Percentiles rank a stretch among this genome's conserved stretches.
Conservation (phyloP, 768 basidiomycete species). For the Termitomyces bulborhizus region DNA sequence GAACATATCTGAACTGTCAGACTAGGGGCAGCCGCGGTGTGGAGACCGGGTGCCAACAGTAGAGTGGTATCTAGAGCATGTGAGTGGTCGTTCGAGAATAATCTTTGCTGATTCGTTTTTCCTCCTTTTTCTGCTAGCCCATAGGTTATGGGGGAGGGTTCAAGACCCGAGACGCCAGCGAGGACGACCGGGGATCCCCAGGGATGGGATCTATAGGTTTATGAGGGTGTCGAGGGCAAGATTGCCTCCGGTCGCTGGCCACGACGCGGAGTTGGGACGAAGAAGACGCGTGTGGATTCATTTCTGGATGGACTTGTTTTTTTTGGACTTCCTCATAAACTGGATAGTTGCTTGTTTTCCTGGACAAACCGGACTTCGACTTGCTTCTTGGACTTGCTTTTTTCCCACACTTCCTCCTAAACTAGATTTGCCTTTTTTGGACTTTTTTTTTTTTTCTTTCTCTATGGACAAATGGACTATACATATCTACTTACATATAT, state of each 20-base stretch:
- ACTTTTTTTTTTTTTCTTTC: not conserved
- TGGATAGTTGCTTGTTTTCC: no score
- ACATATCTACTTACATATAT: not conserved
- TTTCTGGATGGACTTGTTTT: not conserved
- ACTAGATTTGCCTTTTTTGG: not conserved
- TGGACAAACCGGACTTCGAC: not conserved
- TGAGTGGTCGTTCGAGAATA: not conserved
- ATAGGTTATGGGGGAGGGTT: not conserved
- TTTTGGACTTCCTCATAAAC: no score
- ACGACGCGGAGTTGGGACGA: conserved; percentile 6
- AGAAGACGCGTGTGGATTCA: not conserved
- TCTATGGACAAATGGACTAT: not conserved
- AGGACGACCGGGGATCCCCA: not conserved
- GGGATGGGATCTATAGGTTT: conserved; percentile 1
- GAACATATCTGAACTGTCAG: not conserved
- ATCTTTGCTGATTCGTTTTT: not conserved
- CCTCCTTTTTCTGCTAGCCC: not conserved
- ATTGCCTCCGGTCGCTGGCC: conserved; percentile 9
- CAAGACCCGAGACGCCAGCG: not conserved
- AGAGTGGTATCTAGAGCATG: not conserved
- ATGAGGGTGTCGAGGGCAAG: not conserved
- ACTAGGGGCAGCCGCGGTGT: conserved; percentile 4
- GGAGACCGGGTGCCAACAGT: conserved; percentile 2
- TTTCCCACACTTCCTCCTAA: no score
- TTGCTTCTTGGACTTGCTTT: not conserved